Evolutionary conservation across 2,329 filamentous ascomycete genomes (phyloP).

Genomic region (Trichothecium roseum): DNA sequence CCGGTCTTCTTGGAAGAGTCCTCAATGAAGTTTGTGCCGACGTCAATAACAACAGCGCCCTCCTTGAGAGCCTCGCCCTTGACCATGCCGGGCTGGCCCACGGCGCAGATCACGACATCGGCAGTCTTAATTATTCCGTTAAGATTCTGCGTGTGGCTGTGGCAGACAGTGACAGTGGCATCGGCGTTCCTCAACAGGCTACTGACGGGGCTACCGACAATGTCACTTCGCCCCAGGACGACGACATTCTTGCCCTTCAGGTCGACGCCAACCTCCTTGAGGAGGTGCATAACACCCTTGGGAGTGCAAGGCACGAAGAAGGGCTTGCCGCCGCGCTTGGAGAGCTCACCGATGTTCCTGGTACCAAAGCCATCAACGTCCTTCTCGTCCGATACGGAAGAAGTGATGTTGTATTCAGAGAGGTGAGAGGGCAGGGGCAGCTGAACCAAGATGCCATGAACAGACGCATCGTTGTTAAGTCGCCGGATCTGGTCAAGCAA

Average conservation of each 20-base stretch:
- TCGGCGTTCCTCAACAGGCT: constrained; percentile 92
- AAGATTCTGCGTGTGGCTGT: constrained; percentile 74
- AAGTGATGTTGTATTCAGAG: constrained; percentile 83
- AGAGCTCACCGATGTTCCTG: constrained; percentile 89
- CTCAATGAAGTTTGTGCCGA: constrained; percentile 91
- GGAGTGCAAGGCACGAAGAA: constrained; percentile 92
- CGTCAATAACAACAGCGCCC: constrained; percentile 91
- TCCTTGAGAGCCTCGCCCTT: constrained; percentile 94
- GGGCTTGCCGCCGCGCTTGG: constrained; percentile 85
- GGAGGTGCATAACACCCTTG: constrained; percentile 89
- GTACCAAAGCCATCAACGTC: constrained; percentile 97
- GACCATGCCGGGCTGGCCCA: constrained; percentile 78
- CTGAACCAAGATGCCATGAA: constrained; percentile 92
- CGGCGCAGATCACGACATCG: constrained; percentile 85
- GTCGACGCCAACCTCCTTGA: constrained; percentile 74
- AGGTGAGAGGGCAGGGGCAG: constrained; percentile 82
- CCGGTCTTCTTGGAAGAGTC: constrained; percentile 88
- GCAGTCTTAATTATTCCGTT: constrained; percentile 67
- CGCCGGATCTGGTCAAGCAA: constrained; percentile 70
- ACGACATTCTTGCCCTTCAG: constrained; percentile 86
- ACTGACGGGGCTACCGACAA: constrained; percentile 94
- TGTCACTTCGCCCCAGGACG: constrained; percentile 89
- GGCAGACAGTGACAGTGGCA: constrained; percentile 92
- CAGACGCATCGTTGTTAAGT: constrained; percentile 75
- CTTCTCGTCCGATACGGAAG: constrained; percentile 83